Evolutionary conservation across 2,329 filamentous ascomycete genomes (phyloP).

Genomic region (Neonectria sp.): DNA sequence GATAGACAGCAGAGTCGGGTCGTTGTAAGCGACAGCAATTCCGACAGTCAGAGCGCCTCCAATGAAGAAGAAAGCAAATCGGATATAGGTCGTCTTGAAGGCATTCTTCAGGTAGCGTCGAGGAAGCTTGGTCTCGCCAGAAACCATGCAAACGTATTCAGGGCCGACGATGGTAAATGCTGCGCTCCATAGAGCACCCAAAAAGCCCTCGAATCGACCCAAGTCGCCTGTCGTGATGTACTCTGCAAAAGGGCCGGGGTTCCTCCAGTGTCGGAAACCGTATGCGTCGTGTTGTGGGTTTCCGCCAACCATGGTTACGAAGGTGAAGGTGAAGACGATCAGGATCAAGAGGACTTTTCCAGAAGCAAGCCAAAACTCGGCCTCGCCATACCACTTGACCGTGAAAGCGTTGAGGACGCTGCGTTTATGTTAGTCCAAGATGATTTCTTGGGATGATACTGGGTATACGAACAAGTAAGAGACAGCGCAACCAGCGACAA

Average conservation of each 20-base stretch:
- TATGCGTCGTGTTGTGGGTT: constrained; percentile 33
- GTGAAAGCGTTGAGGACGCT: constrained; percentile 33
- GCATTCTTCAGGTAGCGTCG: constrained; percentile 34
- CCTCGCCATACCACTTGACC: constrained; percentile 34
- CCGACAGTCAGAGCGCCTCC: constrained; percentile 62
- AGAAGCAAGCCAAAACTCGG: constrained; percentile 32
- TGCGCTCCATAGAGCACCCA: constrained; percentile 30
- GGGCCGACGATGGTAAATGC: constrained; percentile 74
- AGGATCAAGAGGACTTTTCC: constrained; percentile 35
- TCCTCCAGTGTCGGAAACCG: constrained; percentile 35
- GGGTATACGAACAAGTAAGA: constrained; percentile 27
- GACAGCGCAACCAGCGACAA: constrained; percentile 28
- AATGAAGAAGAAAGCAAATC: constrained; percentile 36
- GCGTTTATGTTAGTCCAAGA: neutral
- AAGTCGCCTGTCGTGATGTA: constrained; percentile 29
- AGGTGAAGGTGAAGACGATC: constrained; percentile 35
- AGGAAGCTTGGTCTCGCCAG: constrained; percentile 33
- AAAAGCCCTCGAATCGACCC: constrained; percentile 32
- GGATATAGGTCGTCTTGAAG: constrained; percentile 33
- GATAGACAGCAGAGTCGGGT: constrained; percentile 69
- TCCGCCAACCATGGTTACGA: constrained; percentile 33
- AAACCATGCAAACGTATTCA: constrained; percentile 67
- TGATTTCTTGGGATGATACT: too few relatives aligned
- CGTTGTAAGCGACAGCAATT: constrained; percentile 76
- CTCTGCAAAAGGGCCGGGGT: constrained; percentile 32